Conservation (phyloP, 2,329 filamentous ascomycete genomes). For the Paraphaeosphaeria sporulosa region DNA sequence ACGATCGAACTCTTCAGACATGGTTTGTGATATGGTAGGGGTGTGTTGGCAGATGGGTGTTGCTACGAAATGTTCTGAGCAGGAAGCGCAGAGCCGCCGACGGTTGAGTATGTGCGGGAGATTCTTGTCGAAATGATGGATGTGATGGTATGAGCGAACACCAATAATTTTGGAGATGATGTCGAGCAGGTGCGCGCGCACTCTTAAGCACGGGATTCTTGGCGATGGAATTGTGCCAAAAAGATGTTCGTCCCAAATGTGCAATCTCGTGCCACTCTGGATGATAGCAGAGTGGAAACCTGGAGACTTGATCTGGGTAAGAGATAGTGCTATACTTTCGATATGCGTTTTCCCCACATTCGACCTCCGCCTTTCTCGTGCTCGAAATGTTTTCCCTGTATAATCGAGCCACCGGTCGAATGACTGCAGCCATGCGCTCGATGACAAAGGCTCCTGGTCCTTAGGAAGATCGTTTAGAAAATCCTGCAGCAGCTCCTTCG, state of each 20-base stretch:
- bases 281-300: conserved; percentile 4
- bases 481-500: background rate
- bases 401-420: background rate
- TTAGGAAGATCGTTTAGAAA: background rate
- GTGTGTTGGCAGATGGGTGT: conserved; percentile 9
- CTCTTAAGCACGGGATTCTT: conserved; percentile 6
- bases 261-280: background rate
- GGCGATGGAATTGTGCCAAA: background rate
- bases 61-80: conserved; percentile 7
- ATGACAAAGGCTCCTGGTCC: background rate
- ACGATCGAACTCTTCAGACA: conserved; percentile 10
- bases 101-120: background rate
- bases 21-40: conserved; percentile 2
- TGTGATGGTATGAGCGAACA: background rate
- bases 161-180: background rate
- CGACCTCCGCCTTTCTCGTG: background rate
- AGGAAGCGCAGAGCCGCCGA: background rate
- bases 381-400: background rate
- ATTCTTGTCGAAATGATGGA: background rate
- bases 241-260: background rate
- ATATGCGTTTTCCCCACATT: background rate
- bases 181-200: conserved; percentile 21
- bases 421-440: background rate
- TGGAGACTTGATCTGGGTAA: background rate
- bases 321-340: conserved; percentile 1